phyloP scores from a whole-genome alignment of 2,329 filamentous ascomycete genomes.

The Trichoderma sp. region DNA sequence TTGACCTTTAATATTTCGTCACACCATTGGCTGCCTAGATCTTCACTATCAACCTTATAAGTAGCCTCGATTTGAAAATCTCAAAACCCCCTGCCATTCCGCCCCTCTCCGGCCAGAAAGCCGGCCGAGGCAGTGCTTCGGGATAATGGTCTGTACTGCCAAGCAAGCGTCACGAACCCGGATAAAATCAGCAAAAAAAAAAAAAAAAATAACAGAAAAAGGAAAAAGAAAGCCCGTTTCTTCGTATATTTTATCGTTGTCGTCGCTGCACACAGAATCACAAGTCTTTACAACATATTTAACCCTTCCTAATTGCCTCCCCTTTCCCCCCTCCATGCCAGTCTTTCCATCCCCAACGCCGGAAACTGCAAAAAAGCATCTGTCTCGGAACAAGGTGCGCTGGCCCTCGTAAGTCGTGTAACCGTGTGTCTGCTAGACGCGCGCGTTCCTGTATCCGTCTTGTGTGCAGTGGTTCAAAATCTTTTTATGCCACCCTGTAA shows the following conservation, averaged over 20 bases:
- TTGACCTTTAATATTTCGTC: background rate
- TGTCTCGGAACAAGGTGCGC: slow-evolving; percentile 10
- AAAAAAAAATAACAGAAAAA: background rate
- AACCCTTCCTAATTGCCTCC: background rate
- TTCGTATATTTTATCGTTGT: slow-evolving; percentile 16
- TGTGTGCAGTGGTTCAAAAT: slow-evolving; percentile 13
- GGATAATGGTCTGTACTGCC: background rate
- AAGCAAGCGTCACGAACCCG: background rate
- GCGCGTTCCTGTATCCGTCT: slow-evolving; percentile 13
- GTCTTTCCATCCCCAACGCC: slow-evolving; percentile 34
- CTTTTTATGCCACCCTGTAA: slow-evolving; percentile 6
- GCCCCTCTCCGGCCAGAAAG: background rate
- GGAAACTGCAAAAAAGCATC: slow-evolving; percentile 20
- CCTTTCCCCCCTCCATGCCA: slow-evolving; percentile 10
- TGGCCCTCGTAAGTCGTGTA: background rate
- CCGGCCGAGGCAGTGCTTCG: background rate
- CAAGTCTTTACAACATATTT: slow-evolving; percentile 20
- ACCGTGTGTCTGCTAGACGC: background rate
- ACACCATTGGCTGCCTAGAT: background rate
- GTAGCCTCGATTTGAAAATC: background rate
- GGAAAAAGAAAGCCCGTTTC: slow-evolving; percentile 7
- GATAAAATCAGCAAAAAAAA: background rate
- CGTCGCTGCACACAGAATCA: slow-evolving; percentile 18
- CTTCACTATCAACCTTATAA: background rate
- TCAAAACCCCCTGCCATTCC: background rate